phyloP scores from a whole-genome alignment of 139 green algal genomes.

The Tetradesmus obliquus region DNA sequence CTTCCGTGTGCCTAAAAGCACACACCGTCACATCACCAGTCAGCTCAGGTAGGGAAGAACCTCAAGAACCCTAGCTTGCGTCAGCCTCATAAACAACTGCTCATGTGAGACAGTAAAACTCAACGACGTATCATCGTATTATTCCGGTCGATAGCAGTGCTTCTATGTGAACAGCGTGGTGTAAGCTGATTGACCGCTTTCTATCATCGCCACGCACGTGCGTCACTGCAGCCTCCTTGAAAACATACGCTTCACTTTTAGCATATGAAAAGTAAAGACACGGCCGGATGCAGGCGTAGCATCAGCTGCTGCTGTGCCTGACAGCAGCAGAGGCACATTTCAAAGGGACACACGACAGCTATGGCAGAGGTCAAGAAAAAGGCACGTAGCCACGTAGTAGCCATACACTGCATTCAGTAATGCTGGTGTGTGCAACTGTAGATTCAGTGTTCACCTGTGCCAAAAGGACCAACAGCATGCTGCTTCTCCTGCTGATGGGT shows the following conservation, averaged over 20 bases:
- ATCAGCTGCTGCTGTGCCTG: neutral
- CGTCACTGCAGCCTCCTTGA: neutral
- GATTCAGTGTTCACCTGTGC: too few relatives aligned
- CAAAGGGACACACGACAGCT: neutral
- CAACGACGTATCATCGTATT: neutral
- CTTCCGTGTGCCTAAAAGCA: too few relatives aligned
- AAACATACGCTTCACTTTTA: neutral
- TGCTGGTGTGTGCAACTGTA: neutral
- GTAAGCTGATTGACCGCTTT: too few relatives aligned
- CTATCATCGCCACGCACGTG: neutral
- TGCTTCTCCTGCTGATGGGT: slow-evolving; percentile 10
- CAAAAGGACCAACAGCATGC: neutral
- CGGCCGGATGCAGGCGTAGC: neutral
- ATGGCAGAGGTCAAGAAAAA: neutral
- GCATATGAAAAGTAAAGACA: too few relatives aligned
- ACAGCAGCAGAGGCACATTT: neutral
- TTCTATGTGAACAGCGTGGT: too few relatives aligned
- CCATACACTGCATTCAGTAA: neutral
- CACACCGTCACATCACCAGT: neutral
- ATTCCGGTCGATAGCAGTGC: neutral
- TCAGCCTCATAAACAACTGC: neutral
- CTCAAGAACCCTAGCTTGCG: neutral
- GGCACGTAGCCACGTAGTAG: neutral
- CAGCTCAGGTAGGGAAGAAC: neutral
- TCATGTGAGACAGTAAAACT: neutral